These are phyloP conservation scores for Pulveroboletus sp. DNA, from an alignment of 768 basidiomycete genomes.

Conservation along the genomic window DNA sequence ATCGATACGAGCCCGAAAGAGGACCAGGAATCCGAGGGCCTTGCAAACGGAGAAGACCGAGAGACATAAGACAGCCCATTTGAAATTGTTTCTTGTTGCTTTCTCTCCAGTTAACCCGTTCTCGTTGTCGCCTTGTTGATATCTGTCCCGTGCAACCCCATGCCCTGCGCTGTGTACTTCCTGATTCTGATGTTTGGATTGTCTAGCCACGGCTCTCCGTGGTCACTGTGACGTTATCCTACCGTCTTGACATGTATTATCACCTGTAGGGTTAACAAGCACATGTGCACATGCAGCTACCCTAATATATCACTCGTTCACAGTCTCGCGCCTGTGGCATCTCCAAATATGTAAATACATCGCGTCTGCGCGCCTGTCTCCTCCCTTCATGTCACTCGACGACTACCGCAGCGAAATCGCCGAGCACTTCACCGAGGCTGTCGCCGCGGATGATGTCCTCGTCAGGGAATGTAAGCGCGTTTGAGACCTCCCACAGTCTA, in stretches of 20 bases:
- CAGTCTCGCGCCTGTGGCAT: conserved; percentile 12
- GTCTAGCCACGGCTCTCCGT: conserved; percentile 7
- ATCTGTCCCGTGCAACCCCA: conserved; percentile 19
- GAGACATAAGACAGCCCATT: conserved; percentile 11
- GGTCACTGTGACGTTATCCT: conserved; percentile 20
- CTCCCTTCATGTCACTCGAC: conserved; percentile 19
- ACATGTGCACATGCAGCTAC: conserved; percentile 13
- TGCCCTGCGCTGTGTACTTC: conserved; percentile 9
- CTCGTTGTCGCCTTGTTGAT: conserved; percentile 19
- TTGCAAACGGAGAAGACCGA: conserved; percentile 9
- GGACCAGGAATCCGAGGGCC: conserved; percentile 1
- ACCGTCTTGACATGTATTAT: conserved; percentile 28
- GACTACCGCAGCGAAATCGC: conserved; percentile 19
- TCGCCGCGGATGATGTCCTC: conserved; percentile 39
- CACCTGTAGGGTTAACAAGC: conserved; percentile 22
- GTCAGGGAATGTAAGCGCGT: conserved; percentile 47
- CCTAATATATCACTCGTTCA: conserved; percentile 17
- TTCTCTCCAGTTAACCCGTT: conserved; percentile 14
- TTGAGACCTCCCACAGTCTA: background rate
- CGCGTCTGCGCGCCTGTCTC: background rate
- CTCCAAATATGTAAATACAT: background rate
- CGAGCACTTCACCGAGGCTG: conserved; percentile 23
- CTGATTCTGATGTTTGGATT: conserved; percentile 14
- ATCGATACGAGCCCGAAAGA: conserved; percentile 17
- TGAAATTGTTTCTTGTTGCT: conserved; percentile 3